Conservation (phyloP, 176 grass and related monocot species). For the Triticum timopheevii region DNA sequence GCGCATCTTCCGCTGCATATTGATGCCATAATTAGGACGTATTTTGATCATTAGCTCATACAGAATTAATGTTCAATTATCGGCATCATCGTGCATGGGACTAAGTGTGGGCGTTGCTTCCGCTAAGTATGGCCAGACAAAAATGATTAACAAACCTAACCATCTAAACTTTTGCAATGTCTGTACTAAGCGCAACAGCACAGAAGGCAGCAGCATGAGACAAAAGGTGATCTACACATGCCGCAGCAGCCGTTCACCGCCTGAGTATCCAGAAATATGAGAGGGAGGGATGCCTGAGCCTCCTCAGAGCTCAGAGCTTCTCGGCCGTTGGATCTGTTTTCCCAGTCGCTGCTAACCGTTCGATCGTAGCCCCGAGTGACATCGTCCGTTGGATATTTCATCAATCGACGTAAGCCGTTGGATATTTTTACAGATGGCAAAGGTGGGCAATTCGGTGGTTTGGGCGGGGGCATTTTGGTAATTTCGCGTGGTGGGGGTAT, state of each 20-base stretch:
- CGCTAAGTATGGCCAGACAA: background rate
- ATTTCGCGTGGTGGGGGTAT: too few species aligned
- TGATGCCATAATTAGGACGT: background rate
- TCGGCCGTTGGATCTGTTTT: too few species aligned
- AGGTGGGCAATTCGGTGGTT: too few species aligned
- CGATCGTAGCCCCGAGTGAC: too few species aligned
- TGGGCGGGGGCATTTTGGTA: too few species aligned
- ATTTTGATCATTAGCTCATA: background rate
- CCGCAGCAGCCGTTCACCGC: background rate
- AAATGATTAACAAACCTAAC: background rate
- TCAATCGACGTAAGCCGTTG: too few species aligned
- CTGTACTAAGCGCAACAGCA: constrained; percentile 9
- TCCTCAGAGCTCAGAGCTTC: too few species aligned
- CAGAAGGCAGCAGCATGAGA: constrained; percentile 40
- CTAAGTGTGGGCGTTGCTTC: background rate
- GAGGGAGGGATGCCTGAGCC: too few species aligned
- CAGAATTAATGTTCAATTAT: background rate
- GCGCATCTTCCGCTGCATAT: background rate
- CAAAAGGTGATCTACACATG: constrained; percentile 6
- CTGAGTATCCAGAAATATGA: too few species aligned
- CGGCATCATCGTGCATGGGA: background rate
- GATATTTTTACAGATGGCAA: too few species aligned
- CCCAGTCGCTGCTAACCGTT: too few species aligned
- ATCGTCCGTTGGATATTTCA: too few species aligned
- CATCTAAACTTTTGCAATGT: constrained; percentile 8